Percentiles rank a stretch among this genome's conserved stretches.
These are phyloP conservation scores for Stylosanthes scabra DNA, from an alignment of 331 rosid genomes.

Conservation along the genomic window DNA sequence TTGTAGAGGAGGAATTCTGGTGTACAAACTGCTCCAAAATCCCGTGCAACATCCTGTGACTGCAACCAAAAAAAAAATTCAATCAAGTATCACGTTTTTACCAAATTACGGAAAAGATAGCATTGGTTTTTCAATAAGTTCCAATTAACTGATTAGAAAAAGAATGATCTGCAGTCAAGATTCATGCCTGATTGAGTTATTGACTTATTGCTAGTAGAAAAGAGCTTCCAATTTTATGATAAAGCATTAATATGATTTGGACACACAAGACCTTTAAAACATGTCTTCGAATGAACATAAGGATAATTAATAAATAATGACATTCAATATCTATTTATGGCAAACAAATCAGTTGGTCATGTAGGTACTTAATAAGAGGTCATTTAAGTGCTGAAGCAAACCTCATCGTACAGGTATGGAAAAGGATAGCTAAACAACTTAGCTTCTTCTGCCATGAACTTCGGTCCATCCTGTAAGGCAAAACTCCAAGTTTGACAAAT, in stretches of 20 bases:
- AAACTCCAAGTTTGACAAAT: conserved; percentile 48
- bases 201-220: neutral
- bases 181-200: no score
- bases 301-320: conserved; percentile 1
- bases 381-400: conserved; percentile 25
- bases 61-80: conserved; percentile 49
- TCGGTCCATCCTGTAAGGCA: conserved; percentile 91
- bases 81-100: conserved; percentile 23
- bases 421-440: conserved; percentile 77
- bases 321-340: conserved; percentile 5
- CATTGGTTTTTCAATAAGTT: no score
- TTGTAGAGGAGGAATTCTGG: conserved; percentile 89
- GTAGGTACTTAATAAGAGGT: neutral
- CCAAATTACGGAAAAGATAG: neutral
- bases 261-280: neutral
- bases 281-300: neutral
- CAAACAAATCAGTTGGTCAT: neutral
- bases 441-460: conserved; percentile 92
- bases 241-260: conserved; percentile 3
- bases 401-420: conserved; percentile 94
- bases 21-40: conserved; percentile 91
- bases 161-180: no score
- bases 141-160: no score
- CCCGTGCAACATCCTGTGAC: conserved; percentile 87
- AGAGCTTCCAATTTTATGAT: conserved; percentile 18